A percentile compares a stretch with the other conserved stretches of the same genome.
Evolutionary conservation across 768 basidiomycete genomes (phyloP).

Genomic region (Lactifluus hygrophoroides): DNA sequence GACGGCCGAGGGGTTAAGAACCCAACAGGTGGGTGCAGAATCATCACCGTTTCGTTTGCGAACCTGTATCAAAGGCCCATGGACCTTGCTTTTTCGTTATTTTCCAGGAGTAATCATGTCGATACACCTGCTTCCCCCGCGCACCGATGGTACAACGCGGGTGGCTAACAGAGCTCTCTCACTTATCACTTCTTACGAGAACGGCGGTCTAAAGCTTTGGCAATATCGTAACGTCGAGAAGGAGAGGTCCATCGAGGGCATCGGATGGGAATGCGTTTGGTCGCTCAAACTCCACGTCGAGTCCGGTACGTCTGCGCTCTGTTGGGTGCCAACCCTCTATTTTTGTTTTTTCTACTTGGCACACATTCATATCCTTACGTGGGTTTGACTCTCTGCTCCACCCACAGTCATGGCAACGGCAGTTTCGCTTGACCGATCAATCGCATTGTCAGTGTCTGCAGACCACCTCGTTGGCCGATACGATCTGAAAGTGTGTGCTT

Average conservation of each 20-base stretch:
- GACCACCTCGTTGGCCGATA: constrained; percentile 72
- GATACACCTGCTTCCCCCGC: constrained; percentile 47
- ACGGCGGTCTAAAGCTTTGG: constrained; percentile 72
- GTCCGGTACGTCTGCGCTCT: constrained; percentile 41
- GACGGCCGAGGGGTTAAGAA: constrained; percentile 42
- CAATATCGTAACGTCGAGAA: constrained; percentile 35
- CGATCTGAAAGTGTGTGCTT: constrained; percentile 40
- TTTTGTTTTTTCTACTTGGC: neutral
- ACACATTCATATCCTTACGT: neutral
- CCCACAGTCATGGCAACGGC: constrained; percentile 77
- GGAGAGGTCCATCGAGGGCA: constrained; percentile 54
- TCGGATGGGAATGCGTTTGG: constrained; percentile 71
- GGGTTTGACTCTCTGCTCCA: neutral
- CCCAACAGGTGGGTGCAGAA: constrained; percentile 46
- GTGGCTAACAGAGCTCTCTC: constrained; percentile 34
- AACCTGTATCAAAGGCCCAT: neutral
- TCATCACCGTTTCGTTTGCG: neutral
- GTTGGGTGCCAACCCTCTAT: neutral
- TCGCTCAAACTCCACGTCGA: constrained; percentile 58
- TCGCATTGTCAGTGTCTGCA: constrained; percentile 77
- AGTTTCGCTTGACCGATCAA: constrained; percentile 45
- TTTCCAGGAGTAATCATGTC: constrained; percentile 82
- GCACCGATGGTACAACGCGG: neutral
- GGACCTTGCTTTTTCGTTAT: neutral
- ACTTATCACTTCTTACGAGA: constrained; percentile 75